These are phyloP conservation scores for Colletotrichum chlorophyti DNA, from an alignment of 2,329 filamentous ascomycete species.

Conservation along the genomic window DNA sequence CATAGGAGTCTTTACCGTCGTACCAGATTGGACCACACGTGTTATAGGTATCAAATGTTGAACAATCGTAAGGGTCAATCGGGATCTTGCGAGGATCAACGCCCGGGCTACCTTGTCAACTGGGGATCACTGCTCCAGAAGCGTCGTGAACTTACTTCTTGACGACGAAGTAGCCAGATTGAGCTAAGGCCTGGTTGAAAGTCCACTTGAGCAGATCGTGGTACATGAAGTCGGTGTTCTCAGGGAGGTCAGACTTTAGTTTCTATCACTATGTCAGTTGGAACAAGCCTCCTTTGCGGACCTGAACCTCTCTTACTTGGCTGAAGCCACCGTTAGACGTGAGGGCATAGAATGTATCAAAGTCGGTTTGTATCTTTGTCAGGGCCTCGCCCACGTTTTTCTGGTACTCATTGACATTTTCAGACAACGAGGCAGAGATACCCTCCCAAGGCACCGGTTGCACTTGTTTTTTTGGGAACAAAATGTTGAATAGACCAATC, in stretches of 20 bases:
- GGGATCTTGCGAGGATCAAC: constrained; percentile 8
- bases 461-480: not conserved
- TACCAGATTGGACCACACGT: constrained; percentile 19
- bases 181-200: not conserved
- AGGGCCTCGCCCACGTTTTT: constrained; percentile 3
- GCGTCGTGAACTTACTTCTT: not conserved
- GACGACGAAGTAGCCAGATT: constrained; percentile 2
- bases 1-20: constrained; percentile 13
- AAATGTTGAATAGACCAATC: not conserved
- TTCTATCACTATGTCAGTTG: not conserved
- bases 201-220: constrained; percentile 10
- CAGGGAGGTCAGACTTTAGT: not conserved
- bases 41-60: not conserved
- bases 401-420: constrained; percentile 6
- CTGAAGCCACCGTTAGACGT: not conserved
- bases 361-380: constrained; percentile 11
- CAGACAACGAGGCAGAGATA: not conserved
- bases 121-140: too few relatives aligned
- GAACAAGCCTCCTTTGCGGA: not conserved
- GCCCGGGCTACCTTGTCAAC: not conserved
- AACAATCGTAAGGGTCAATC: constrained; percentile 3
- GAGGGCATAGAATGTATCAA: not conserved
- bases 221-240: constrained; percentile 14
- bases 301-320: constrained; percentile 1
- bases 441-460: not conserved